Conservation (phyloP, 257 asterid species). For the Striga asiatica region DNA sequence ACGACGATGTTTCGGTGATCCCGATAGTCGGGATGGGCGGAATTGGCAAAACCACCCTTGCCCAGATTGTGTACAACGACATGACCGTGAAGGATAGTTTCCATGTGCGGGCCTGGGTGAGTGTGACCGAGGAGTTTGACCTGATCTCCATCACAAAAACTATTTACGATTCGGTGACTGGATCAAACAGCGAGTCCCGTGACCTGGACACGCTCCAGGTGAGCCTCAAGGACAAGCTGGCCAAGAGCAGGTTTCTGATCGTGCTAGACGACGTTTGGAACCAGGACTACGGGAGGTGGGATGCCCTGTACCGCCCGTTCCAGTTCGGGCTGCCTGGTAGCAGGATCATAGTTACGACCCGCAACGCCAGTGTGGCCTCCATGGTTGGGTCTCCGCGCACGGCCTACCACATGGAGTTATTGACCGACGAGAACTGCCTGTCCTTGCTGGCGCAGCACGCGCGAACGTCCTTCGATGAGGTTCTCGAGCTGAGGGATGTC, state of each 20-base stretch:
- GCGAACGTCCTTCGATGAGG: constrained; percentile 21
- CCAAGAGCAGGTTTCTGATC: constrained; percentile 37
- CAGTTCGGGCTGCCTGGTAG: constrained; percentile 36
- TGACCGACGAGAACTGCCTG: constrained; percentile 39
- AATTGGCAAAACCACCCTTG: constrained; percentile 53
- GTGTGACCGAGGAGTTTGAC: constrained; percentile 42
- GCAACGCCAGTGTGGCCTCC: constrained; percentile 28
- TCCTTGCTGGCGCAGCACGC: constrained; percentile 37
- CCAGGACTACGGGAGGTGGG: constrained; percentile 27
- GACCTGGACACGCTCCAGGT: constrained; percentile 39
- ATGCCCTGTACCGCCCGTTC: constrained; percentile 26
- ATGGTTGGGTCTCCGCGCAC: constrained; percentile 33
- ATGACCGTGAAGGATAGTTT: constrained; percentile 22
- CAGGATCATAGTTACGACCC: constrained; percentile 49
- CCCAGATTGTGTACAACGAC: constrained; percentile 41
- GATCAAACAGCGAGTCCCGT: constrained; percentile 10
- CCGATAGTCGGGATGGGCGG: constrained; percentile 73
- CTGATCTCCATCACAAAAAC: constrained; percentile 32
- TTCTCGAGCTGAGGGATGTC: constrained; percentile 21
- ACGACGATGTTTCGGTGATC: constrained; percentile 28
- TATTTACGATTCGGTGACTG: constrained; percentile 22
- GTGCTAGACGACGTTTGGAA: constrained; percentile 60
- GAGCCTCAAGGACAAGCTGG: constrained; percentile 28
- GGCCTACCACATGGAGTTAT: constrained; percentile 37
- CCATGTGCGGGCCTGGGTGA: constrained; percentile 34